Base-by-base conservation (phyloP, 2,329 filamentous ascomycete species). In the Teratosphaeriaceae sp. region DNA sequence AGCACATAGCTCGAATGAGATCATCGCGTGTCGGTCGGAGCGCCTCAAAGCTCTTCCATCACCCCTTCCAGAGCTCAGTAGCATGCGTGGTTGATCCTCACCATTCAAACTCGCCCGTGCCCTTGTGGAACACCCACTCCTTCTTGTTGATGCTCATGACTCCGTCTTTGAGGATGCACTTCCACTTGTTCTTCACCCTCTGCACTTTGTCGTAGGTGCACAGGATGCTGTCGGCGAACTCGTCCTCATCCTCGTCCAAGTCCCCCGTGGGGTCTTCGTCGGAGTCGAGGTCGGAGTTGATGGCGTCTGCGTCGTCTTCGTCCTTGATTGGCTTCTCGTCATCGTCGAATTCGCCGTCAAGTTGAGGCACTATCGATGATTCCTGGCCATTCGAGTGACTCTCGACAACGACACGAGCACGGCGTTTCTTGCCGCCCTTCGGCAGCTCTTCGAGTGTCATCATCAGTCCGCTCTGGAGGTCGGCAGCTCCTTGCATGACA, bases 191-290 rank as follows among this genome's bases (percentile, higher is more conserved):
- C 81, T 98, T 98, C 59, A 97, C 92, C 37, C 92, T 79, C 69
- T 97, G 90, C 8, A 98, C 92, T 72, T 98, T 98, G 72, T 98
- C 92, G 64, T 98, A 98, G 63, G 94, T 96, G 72, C 92, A 98
- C 30, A 98, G 81, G 86, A 98, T 97, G 52, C 85, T 78, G 26
- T 82, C 79, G 47, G 94, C 88, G 12, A 88, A 86, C 39, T 92
- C 89, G 24, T 92, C 87, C 19, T 90, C 86, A 19, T 92, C 88
- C 15, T 64, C 60, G 39, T 55, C 55, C 43, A 57, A 53, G 38
- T 53, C 50, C 52, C 40, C 48, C 40, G 46, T 80, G 16, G 42
- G 68, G 9, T 87, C 82, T 48, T 97, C 92, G 49, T 97, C 89
- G 0, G 89, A 81, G 60, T 98, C 92, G 3, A 98, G 80, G 58